Base-by-base conservation (phyloP, 169 alveolate species). In the Plasmodium vinckei region DNA sequence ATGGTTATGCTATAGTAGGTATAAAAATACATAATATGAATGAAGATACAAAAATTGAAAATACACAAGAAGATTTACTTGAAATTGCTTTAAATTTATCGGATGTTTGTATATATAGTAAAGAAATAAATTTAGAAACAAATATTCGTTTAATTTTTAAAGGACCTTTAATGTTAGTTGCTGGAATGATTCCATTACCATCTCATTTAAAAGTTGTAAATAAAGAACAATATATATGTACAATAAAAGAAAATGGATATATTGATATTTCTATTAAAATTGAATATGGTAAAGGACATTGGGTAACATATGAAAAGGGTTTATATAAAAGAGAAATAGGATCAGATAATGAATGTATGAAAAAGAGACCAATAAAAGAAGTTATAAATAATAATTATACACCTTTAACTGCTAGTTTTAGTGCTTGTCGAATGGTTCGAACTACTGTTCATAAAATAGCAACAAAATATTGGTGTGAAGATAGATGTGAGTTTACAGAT, bases 391-490 rank as follows among this genome's bases (percentile, higher is more conserved):
- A 92, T 27, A 93, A 87, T 46, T 92, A 94, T 69, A 90, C 91
- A 67, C 97, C 97, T 5, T 92, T 90, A 42, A 93, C 94, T 46
- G 88, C 96, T 49, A 72, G 92, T 87, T 95, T 95, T 68, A 94
- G 97, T 33, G 89, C 95, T n/a, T 95, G 97, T 67, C 89, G 96
- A 60, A 92, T 94, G 96, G 93, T 95, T 67, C 79, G 97, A n/a
- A 73, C 93, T n/a, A 92, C 97, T n/a, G 97, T 95, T 17, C 97
- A 95, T 79, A 95, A 95, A 63, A 93, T 95, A 27, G 87, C 95
- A 73, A 96, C 97, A 9, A 87, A 94, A 59, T 92, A 95, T 46
- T 94, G 96, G 95, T 94, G 96, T 64, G 86, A 77, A 15, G 89
- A 91, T 77, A 82, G 73, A 89, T 87, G 88, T 65, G 87, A 90